phyloP scores from a whole-genome alignment of 2,329 filamentous ascomycete genomes.

The Microsporum audouinii region DNA sequence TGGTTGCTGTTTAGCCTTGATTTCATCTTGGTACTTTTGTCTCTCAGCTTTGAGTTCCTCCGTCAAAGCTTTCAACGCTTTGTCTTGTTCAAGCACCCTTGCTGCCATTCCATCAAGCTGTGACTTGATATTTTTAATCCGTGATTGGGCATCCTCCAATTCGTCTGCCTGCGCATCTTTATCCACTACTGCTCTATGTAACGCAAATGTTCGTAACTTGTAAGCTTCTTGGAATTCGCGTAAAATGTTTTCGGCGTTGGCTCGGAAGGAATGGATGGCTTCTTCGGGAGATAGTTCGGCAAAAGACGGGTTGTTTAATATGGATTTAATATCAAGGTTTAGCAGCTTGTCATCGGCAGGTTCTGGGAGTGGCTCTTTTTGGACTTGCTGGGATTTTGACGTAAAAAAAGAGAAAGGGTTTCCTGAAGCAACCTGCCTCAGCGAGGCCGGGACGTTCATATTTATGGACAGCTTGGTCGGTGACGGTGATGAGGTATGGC shows the following conservation, averaged over 20 bases:
- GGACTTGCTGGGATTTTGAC: conserved; percentile 23
- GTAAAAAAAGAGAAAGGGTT: conserved; percentile 36
- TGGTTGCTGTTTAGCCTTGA: background rate
- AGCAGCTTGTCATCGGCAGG: conserved; percentile 43
- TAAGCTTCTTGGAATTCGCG: conserved; percentile 47
- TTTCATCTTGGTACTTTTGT: conserved; percentile 26
- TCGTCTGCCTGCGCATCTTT: conserved; percentile 50
- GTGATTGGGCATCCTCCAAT: conserved; percentile 48
- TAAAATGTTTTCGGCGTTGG: conserved; percentile 46
- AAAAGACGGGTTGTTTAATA: conserved; percentile 44
- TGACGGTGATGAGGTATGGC: conserved; percentile 10
- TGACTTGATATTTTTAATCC: conserved; percentile 46
- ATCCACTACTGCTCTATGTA: conserved; percentile 43
- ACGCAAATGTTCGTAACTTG: conserved; percentile 39
- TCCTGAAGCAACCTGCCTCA: conserved; percentile 26
- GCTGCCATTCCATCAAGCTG: conserved; percentile 51
- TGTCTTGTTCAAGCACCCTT: conserved; percentile 45
- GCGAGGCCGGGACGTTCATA: conserved; percentile 22
- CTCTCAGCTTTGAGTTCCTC: conserved; percentile 31
- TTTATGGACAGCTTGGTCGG: conserved; percentile 19
- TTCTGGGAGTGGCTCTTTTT: conserved; percentile 22
- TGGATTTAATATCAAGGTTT: conserved; percentile 42
- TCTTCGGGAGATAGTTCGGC: conserved; percentile 40
- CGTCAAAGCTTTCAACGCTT: conserved; percentile 42
- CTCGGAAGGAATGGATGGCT: conserved; percentile 46